phyloP scores from a whole-genome alignment of 1,139 yeast species.

The Nakaseomyces uthaithaninus region DNA sequence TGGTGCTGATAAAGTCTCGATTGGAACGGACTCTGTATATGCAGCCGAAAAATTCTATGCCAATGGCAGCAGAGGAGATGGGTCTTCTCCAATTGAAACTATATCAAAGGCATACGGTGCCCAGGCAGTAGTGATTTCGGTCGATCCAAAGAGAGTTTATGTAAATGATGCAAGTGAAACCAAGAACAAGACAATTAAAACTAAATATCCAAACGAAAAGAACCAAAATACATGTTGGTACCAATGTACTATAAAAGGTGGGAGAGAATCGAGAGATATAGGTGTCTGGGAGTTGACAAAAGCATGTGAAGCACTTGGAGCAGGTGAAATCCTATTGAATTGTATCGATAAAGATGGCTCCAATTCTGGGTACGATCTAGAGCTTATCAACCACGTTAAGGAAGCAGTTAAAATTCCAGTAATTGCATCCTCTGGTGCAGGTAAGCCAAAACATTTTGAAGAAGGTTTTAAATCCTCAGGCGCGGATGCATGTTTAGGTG shows the following conservation, averaged over 20 bases:
- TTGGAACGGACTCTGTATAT: conserved; percentile 91
- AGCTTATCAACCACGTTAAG: conserved; percentile 71
- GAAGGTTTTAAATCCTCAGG: conserved; percentile 75
- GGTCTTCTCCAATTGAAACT: conserved; percentile 81
- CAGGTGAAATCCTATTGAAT: conserved; percentile 86
- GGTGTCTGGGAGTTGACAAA: conserved; percentile 85
- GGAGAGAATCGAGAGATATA: conserved; percentile 77
- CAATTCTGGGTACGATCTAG: conserved; percentile 84
- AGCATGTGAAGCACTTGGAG: conserved; percentile 92
- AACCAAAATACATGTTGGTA: conserved; percentile 87
- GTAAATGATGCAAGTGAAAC: conserved; percentile 54
- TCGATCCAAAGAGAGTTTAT: conserved; percentile 86
- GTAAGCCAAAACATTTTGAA: conserved; percentile 78
- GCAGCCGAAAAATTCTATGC: conserved; percentile 79
- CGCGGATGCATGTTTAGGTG: conserved; percentile 95
- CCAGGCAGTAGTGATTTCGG: conserved; percentile 95
- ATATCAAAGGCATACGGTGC: conserved; percentile 87
- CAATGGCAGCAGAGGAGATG: conserved; percentile 49
- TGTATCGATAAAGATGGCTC: conserved; percentile 96
- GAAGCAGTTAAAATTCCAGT: conserved; percentile 76
- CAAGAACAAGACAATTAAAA: conserved; percentile 53
- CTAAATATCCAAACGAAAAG: conserved; percentile 61
- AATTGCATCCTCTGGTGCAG: conserved; percentile 96
- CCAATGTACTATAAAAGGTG: conserved; percentile 94
- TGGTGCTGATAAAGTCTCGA: conserved; percentile 95